Evolutionary conservation across 768 basidiomycete genomes (phyloP).

Genomic region (Gymnopilus junonius): DNA sequence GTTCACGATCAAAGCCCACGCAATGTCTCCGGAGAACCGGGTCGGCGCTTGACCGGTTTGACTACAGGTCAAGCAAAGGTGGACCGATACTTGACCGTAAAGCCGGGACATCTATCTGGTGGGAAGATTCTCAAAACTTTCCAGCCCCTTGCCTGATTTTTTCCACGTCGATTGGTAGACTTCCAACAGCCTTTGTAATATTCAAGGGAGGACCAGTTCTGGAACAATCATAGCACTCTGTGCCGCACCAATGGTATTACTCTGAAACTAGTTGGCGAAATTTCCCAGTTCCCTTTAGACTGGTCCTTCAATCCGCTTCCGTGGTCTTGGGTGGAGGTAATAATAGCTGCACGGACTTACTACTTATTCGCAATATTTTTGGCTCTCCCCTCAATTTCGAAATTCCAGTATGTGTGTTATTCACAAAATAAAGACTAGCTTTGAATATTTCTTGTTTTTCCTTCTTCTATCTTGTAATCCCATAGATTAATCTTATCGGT

Average conservation of each 20-base stretch:
- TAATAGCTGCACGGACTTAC: background rate
- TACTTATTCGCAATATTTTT: background rate
- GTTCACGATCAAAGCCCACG: background rate
- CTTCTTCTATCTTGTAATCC: too few relatives aligned
- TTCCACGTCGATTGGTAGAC: background rate
- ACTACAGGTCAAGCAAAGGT: background rate
- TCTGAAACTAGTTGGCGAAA: background rate
- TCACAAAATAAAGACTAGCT: too few relatives aligned
- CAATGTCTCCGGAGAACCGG: background rate
- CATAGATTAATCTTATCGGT: too few relatives aligned
- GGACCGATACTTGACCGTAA: background rate
- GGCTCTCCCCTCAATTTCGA: background rate
- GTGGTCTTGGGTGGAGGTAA: background rate
- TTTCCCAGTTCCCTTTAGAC: background rate
- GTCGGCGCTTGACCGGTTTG: background rate
- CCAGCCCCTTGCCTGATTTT: background rate
- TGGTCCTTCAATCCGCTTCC: background rate
- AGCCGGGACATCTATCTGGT: background rate
- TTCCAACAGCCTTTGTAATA: background rate
- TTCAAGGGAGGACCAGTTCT: background rate
- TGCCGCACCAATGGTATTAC: background rate
- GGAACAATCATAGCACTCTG: background rate
- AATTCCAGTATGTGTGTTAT: too few relatives aligned
- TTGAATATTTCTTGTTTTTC: too few relatives aligned
- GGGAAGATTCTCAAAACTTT: background rate